Evolutionary conservation across 2,329 filamentous ascomycete species (phyloP).

Genomic region (Colletotrichum tabaci): DNA sequence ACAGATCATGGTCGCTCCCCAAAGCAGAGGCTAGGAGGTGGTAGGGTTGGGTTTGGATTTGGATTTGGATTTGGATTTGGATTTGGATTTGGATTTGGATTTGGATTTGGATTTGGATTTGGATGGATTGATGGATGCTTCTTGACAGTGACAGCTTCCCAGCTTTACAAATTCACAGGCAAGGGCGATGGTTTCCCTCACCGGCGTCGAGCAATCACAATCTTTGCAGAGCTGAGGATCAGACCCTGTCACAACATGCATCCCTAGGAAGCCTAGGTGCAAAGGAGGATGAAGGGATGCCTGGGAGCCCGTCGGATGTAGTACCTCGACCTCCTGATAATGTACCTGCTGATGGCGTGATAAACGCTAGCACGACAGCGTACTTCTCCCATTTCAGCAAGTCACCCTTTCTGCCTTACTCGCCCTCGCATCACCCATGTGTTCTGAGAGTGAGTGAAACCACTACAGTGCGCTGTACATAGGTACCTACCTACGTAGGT

Average conservation of each 20-base stretch:
- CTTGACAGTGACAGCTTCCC: background rate
- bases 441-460: constrained; percentile 28
- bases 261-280: background rate
- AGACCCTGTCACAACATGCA: constrained; percentile 33
- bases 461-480: background rate
- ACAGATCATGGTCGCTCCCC: background rate
- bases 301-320: background rate
- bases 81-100: background rate
- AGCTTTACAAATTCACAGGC: constrained; percentile 4
- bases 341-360: background rate
- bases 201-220: constrained; percentile 11
- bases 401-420: background rate
- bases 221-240: constrained; percentile 35
- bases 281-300: background rate
- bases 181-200: background rate
- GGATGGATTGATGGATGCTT: background rate
- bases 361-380: background rate
- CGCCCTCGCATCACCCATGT: constrained; percentile 5
- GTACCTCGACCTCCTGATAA: background rate
- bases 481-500: too few relatives aligned
- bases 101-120: too few relatives aligned
- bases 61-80: background rate
- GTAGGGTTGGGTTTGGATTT: too few relatives aligned
- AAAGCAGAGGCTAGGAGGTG: background rate
- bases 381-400: background rate